Base-by-base conservation (phyloP, 192 early-diverging fungal genomes). In the Coemansia sp. region DNA sequence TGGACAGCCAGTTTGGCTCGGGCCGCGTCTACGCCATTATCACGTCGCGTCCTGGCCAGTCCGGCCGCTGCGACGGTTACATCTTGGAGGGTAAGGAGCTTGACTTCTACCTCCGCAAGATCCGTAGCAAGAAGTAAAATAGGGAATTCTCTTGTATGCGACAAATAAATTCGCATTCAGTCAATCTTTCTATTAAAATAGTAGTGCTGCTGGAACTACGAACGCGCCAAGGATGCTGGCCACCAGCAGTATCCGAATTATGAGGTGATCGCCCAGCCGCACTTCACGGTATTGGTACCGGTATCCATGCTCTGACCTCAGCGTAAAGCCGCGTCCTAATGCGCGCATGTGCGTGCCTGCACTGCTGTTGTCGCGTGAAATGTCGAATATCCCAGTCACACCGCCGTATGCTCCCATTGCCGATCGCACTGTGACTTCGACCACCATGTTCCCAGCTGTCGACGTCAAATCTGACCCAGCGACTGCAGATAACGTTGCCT, bases 1-100 rank as follows among this genome's bases (percentile, higher is more conserved):
- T 98, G 61, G 92, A 93, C 62, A 91, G 95, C 81, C 95, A 98
- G 88, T 96, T 98, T 77, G 85, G 84, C 80, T 87, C 94, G 61
- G 94, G 94, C 72, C 93, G 94, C 87, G 84, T 93, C 66, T 96
- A 86, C 75, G 96, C 96, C 74, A 88, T 89, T 76, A 84, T 98
- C 74, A 78, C 94, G 47, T 98, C 96, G 66, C 92, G 95, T 73
- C 97, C 95, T 32, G 97, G 97, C 75, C 97, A 98, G 86, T 91
- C 92, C 73, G 97, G 97, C 66, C 92, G 97, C 77, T 85, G 87
- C 70, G 97, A 98, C 82, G 97, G 97, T 59, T 97, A 98, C 88
- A 92, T 98, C 75, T 87, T 98, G 54, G 97, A 98, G 83, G 97
- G 97, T 69, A 95, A 97, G 89, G 97, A 98, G 87, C 92, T 98